Percentiles rank a stretch among this genome's conserved stretches.
Evolutionary conservation across 306 rosid genomes (phyloP).

Genomic region (Quillaja saponaria): DNA sequence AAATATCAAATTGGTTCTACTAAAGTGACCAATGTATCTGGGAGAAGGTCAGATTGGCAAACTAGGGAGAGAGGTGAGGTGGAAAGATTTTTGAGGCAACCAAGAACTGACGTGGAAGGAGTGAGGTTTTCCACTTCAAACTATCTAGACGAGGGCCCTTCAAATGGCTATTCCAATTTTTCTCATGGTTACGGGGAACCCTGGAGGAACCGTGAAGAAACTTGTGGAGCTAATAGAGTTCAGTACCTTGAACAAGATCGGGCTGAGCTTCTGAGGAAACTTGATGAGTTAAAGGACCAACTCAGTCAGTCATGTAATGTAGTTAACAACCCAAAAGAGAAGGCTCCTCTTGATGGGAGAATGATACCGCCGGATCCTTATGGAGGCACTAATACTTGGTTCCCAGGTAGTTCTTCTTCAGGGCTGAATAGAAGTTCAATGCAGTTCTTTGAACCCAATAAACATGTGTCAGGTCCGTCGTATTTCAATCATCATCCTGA

Average conservation of each 20-base stretch:
- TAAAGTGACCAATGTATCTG: constrained; percentile 38
- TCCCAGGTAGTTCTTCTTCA: constrained; percentile 50
- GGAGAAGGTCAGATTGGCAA: constrained; percentile 55
- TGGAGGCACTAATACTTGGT: constrained; percentile 48
- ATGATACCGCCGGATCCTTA: constrained; percentile 62
- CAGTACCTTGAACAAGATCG: constrained; percentile 79
- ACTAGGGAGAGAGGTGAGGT: constrained; percentile 49
- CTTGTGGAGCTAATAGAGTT: constrained; percentile 50
- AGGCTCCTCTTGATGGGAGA: constrained; percentile 43
- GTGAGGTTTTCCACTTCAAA: constrained; percentile 66
- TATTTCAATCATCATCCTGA: constrained; percentile 53
- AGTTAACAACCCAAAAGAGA: constrained; percentile 57
- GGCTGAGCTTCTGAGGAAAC: constrained; percentile 85
- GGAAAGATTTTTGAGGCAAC: constrained; percentile 46
- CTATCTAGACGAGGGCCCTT: constrained; percentile 63
- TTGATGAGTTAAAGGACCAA: constrained; percentile 82
- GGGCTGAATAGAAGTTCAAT: constrained; percentile 48
- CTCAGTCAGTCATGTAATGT: constrained; percentile 71
- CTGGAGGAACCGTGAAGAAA: constrained; percentile 45
- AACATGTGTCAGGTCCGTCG: constrained; percentile 54
- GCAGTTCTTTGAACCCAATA: constrained; percentile 55
- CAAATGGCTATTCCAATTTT: constrained; percentile 45
- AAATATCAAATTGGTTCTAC: constrained; percentile 36
- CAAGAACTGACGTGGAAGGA: constrained; percentile 51
- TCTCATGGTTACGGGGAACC: constrained; percentile 51